phyloP scores from a whole-genome alignment of 208 protist species.

The Wallacemonas sp. region DNA sequence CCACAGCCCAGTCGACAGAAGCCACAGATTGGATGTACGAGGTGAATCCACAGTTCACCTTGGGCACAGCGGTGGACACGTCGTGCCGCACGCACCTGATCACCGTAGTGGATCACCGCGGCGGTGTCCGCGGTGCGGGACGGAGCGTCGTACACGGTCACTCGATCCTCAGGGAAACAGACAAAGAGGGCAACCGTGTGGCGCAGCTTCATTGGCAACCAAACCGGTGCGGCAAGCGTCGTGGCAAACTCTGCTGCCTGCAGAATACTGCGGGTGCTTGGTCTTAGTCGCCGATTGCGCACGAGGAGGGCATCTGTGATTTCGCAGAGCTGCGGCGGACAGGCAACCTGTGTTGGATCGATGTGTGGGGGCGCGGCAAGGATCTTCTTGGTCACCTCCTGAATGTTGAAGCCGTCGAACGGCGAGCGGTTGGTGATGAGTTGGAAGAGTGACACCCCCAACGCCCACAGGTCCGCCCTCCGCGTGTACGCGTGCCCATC shows the following conservation, averaged over 20 bases:
- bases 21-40: conserved; percentile 47
- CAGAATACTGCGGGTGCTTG: conserved; percentile 46
- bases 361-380: neutral
- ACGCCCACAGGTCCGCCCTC: conserved; percentile 78
- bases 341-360: too few relatives aligned
- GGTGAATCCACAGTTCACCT: conserved; percentile 29
- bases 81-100: conserved; percentile 27
- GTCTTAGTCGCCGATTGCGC: conserved; percentile 47
- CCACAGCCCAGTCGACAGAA: conserved; percentile 32
- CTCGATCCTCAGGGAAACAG: conserved; percentile 14
- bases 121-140: conserved; percentile 22
- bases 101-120: conserved; percentile 26
- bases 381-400: conserved; percentile 25
- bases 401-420: conserved; percentile 30
- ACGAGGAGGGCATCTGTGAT: conserved; percentile 65
- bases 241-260: conserved; percentile 33
- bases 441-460: conserved; percentile 67
- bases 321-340: conserved; percentile 41
- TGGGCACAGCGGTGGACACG: neutral
- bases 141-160: conserved; percentile 35
- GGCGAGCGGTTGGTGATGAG: conserved; percentile 64
- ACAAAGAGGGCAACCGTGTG: conserved; percentile 40
- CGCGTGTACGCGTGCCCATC: conserved; percentile 57
- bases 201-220: conserved; percentile 22
- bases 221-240: conserved; percentile 37